Percentiles rank a stretch among this genome's conserved stretches.
These are phyloP conservation scores for Barbarea vulgaris DNA, from an alignment of 345 rosid species.

Conservation along the genomic window DNA sequence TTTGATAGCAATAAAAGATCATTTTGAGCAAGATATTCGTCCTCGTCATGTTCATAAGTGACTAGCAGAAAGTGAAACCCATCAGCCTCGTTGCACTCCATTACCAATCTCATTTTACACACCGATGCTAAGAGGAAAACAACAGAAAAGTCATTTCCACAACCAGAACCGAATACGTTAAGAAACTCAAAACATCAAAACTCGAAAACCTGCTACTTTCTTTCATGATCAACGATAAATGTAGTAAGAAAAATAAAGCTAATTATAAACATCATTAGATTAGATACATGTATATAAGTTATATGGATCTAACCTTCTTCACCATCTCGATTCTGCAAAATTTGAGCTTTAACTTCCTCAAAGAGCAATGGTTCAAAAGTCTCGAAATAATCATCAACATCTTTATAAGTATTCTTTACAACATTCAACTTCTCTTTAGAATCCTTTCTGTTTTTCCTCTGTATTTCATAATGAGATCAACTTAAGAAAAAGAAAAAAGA, in stretches of 20 bases:
- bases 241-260: background rate
- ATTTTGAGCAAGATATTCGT: conserved; percentile 62
- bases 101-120: conserved; percentile 68
- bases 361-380: conserved; percentile 88
- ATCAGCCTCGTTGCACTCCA: conserved; percentile 72
- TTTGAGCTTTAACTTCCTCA: conserved; percentile 93
- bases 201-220: background rate
- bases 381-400: conserved; percentile 73
- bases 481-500: background rate
- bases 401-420: conserved; percentile 69
- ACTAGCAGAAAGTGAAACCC: conserved; percentile 67
- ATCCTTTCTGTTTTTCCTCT: conserved; percentile 43
- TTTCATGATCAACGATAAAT: conserved; percentile 1
- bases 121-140: conserved; percentile 45
- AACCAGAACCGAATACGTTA: background rate
- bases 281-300: background rate
- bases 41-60: conserved; percentile 58
- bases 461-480: conserved; percentile 14
- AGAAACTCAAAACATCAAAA: conserved; percentile 13
- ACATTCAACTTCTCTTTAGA: conserved; percentile 44
- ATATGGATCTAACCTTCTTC: conserved; percentile 63
- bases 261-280: conserved; percentile 1
- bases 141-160: conserved; percentile 5
- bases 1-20: conserved; percentile 82
- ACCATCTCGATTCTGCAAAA: conserved; percentile 68